Conservation (phyloP, 129 eudicot species). For the Flaveria brownii region DNA sequence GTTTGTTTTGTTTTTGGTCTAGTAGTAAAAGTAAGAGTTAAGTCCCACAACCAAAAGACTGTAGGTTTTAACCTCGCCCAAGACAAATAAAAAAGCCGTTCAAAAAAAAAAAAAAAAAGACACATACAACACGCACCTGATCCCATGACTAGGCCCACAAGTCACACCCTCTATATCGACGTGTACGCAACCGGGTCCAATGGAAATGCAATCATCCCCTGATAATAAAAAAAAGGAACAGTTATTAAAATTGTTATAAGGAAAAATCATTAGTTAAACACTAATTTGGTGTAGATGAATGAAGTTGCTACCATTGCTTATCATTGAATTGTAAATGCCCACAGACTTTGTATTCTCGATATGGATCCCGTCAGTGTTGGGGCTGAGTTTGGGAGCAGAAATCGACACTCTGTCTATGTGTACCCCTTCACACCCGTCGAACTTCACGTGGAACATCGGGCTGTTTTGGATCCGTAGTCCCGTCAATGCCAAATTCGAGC, state of each 20-base stretch:
- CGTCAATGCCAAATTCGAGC: constrained; percentile 62
- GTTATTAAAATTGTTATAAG: too few species aligned
- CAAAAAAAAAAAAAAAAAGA: too few species aligned
- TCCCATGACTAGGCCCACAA: constrained; percentile 97
- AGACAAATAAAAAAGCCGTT: too few species aligned
- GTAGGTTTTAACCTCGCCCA: too few species aligned
- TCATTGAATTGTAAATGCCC: constrained; percentile 81
- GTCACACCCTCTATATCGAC: constrained; percentile 78
- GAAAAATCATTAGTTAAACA: too few species aligned
- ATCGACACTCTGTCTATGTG: constrained; percentile 66
- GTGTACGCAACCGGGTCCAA: constrained; percentile 79
- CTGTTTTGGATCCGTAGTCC: constrained; percentile 83
- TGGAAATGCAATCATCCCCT: constrained; percentile 99
- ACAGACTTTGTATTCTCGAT: constrained; percentile 76
- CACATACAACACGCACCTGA: constrained; percentile 48
- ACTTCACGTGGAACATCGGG: constrained; percentile 92
- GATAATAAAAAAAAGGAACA: neutral
- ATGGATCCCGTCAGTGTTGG: constrained; percentile 96
- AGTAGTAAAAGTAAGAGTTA: too few species aligned
- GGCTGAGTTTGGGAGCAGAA: constrained; percentile 88
- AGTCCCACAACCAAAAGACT: too few species aligned
- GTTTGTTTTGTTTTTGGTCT: too few species aligned
- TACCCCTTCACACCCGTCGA: constrained; percentile 94
- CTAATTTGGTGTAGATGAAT: too few species aligned
- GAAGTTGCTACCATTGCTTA: constrained; percentile 57